phyloP scores from a whole-genome alignment of 2,329 filamentous ascomycete genomes.

The Escovopsis weberi region DNA sequence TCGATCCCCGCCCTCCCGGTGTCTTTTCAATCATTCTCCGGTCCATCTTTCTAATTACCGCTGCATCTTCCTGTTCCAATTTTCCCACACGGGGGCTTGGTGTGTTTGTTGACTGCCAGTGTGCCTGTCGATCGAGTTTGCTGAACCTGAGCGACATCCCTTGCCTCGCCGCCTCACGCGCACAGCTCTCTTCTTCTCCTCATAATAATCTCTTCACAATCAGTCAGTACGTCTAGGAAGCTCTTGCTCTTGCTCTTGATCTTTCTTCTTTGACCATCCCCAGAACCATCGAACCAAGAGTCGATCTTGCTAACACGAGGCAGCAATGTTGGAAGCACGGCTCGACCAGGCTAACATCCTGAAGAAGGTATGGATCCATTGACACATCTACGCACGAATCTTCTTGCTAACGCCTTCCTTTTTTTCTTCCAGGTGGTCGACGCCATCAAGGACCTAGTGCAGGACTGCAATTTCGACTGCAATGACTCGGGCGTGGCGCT shows the following conservation, averaged over 20 bases:
- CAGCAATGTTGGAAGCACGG: slow-evolving; percentile 85
- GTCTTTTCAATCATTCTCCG: not conserved
- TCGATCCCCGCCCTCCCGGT: not conserved
- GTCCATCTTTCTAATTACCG: not conserved
- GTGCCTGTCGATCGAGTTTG: too few species aligned
- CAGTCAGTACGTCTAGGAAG: not conserved
- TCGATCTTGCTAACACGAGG: not conserved
- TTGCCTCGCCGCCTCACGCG: not conserved
- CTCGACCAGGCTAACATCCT: slow-evolving; percentile 85
- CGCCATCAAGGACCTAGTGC: slow-evolving; percentile 96
- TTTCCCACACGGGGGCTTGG: too few species aligned
- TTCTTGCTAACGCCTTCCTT: too few species aligned
- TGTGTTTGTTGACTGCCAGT: not conserved
- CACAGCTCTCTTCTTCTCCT: not conserved
- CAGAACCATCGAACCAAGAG: not conserved
- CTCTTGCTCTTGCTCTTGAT: not conserved
- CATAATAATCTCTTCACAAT: not conserved
- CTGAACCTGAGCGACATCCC: not conserved
- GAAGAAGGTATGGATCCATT: slow-evolving; percentile 58
- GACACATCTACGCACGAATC: too few species aligned
- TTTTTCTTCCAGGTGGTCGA: slow-evolving; percentile 64
- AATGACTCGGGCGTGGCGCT: slow-evolving; percentile 98
- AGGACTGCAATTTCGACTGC: slow-evolving; percentile 99
- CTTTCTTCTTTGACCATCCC: not conserved
- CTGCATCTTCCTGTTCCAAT: too few species aligned